Evolutionary conservation across 257 asterid species (phyloP).

Genomic region (Przewalskia tangutica): DNA sequence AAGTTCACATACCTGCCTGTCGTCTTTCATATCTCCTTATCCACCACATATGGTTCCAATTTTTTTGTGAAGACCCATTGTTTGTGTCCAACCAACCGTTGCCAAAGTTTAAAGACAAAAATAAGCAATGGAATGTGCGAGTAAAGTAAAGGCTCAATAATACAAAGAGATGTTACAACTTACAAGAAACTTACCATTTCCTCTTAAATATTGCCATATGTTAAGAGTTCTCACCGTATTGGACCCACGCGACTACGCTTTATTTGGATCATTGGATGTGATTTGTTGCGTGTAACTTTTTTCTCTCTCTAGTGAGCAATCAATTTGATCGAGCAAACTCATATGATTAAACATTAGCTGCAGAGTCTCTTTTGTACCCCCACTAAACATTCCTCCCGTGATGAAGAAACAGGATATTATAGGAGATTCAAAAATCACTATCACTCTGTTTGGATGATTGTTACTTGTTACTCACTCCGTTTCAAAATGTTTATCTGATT

Average conservation of each 20-base stretch:
- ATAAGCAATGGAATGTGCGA: neutral
- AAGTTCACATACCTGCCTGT: neutral
- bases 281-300: neutral
- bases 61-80: neutral
- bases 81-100: neutral
- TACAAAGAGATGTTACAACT: neutral
- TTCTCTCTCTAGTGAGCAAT: neutral
- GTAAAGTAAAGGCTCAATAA: neutral
- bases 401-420: too few relatives aligned
- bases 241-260: neutral
- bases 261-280: neutral
- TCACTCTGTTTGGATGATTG: too few relatives aligned
- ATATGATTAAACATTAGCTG: neutral
- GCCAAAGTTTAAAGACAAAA: neutral
- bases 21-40: neutral
- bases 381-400: too few relatives aligned
- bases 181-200: neutral
- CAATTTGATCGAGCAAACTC: neutral
- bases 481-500: too few relatives aligned
- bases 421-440: too few relatives aligned
- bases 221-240: neutral
- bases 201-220: neutral
- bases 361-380: neutral
- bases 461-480: too few relatives aligned
- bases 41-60: neutral